Percentiles rank a stretch among this genome's conserved stretches.
Evolutionary conservation across 306 rosid species (phyloP).

Genomic region (Prunus campanulata): DNA sequence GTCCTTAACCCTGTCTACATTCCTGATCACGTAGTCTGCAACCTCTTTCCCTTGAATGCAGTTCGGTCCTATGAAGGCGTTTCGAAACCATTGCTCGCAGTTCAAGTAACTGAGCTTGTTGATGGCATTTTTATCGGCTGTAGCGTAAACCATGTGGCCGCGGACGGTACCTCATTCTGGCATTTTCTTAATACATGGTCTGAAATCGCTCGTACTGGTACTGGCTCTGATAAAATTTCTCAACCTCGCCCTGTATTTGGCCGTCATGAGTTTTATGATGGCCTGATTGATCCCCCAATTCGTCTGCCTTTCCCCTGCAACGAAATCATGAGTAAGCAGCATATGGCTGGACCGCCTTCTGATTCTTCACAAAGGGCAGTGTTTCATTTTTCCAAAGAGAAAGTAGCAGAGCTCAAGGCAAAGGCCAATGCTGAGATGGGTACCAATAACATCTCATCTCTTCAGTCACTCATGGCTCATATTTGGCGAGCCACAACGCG

Average conservation of each 20-base stretch:
- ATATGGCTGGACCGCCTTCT: neutral
- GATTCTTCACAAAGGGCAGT: neutral
- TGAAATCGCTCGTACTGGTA: neutral
- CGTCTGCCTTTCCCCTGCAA: neutral
- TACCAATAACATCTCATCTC: constrained; percentile 33
- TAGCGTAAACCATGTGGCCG: neutral
- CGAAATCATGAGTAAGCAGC: no score
- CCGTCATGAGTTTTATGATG: neutral
- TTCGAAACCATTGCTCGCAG: constrained; percentile 27
- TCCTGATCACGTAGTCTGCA: constrained; percentile 18
- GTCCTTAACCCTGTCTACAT: constrained; percentile 16
- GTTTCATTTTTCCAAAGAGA: constrained; percentile 29
- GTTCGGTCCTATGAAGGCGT: constrained; percentile 23
- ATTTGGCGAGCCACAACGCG: constrained; percentile 26
- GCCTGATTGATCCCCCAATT: neutral
- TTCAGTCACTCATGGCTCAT: constrained; percentile 30
- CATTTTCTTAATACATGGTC: neutral
- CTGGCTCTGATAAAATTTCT: constrained; percentile 25
- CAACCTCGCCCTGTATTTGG: neutral
- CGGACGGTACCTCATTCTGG: neutral
- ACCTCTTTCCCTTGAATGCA: constrained; percentile 24
- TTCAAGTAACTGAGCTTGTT: constrained; percentile 36
- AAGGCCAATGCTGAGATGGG: constrained; percentile 26
- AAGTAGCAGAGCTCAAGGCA: constrained; percentile 25
- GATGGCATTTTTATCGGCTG: constrained; percentile 39